Conservation (phyloP, 306 rosid species). For the Pterocarpus macrocarpus region DNA sequence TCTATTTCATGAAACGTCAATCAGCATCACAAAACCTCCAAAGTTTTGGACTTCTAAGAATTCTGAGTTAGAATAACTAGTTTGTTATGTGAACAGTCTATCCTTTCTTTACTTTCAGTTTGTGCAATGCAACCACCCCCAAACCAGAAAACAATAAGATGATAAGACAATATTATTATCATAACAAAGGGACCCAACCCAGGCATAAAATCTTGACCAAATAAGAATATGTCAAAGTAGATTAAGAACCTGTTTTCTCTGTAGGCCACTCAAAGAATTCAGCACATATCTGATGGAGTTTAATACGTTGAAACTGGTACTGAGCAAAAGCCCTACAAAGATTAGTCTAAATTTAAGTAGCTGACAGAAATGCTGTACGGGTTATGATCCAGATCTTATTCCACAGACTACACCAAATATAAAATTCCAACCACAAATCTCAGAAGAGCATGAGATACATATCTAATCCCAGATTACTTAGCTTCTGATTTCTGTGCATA, state of each 20-base stretch:
- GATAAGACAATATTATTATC: constrained; percentile 3
- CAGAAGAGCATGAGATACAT: constrained; percentile 11
- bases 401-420: constrained; percentile 31
- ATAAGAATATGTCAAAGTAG: constrained; percentile 38
- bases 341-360: constrained; percentile 37
- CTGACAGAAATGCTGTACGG: constrained; percentile 14
- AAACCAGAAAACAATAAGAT: background rate
- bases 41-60: background rate
- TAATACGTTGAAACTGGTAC: constrained; percentile 66
- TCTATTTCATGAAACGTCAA: constrained; percentile 58
- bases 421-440: constrained; percentile 15
- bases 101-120: background rate
- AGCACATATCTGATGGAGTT: constrained; percentile 69
- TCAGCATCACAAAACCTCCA: constrained; percentile 32
- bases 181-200: background rate
- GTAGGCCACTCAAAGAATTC: constrained; percentile 73
- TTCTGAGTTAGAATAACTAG: constrained; percentile 5
- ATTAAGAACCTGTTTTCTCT: constrained; percentile 76
- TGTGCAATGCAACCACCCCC: background rate
- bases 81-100: background rate
- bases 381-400: constrained; percentile 29
- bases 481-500: no score
- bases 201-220: background rate
- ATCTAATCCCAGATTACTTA: no score
- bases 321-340: constrained; percentile 67